Percentiles rank a stretch among this genome's conserved stretches.
These are phyloP conservation scores for Gymnopilus dilepis DNA, from an alignment of 768 basidiomycete genomes.

Conservation along the genomic window DNA sequence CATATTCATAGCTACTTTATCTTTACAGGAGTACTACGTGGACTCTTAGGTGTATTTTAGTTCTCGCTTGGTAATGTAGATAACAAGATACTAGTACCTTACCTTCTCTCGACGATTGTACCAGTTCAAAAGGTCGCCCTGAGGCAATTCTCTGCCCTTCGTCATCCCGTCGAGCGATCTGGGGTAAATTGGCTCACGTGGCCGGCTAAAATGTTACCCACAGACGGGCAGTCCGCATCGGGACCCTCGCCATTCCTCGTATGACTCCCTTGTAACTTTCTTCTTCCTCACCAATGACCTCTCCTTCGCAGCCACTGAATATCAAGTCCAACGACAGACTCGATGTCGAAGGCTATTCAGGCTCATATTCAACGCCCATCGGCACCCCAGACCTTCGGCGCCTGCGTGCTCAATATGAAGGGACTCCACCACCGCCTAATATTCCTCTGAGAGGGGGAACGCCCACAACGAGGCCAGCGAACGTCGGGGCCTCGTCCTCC, in stretches of 20 bases:
- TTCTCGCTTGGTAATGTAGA: conserved; percentile 5
- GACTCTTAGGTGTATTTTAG: conserved; percentile 1
- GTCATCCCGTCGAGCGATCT: neutral
- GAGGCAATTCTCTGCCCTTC: neutral
- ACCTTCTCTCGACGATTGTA: neutral
- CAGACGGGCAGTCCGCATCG: neutral
- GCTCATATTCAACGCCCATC: conserved; percentile 38
- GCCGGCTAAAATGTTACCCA: conserved; percentile 11
- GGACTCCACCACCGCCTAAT: conserved; percentile 61
- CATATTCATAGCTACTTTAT: neutral
- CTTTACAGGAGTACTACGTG: neutral
- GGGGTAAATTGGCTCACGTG: conserved; percentile 17
- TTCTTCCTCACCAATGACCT: conserved; percentile 45
- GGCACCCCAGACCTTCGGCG: conserved; percentile 71
- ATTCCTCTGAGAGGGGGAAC: conserved; percentile 51
- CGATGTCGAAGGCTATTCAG: conserved; percentile 26
- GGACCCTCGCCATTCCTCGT: conserved; percentile 9
- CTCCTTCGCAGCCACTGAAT: conserved; percentile 61
- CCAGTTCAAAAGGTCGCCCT: neutral
- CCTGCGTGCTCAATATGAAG: conserved; percentile 68
- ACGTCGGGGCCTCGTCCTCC: conserved; percentile 22
- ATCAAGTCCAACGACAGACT: conserved; percentile 43
- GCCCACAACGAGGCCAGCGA: conserved; percentile 11
- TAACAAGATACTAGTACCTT: neutral
- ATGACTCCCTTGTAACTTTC: conserved; percentile 16